phyloP scores from a whole-genome alignment of 2,329 filamentous ascomycete genomes.

The Thelonectria rubi region DNA sequence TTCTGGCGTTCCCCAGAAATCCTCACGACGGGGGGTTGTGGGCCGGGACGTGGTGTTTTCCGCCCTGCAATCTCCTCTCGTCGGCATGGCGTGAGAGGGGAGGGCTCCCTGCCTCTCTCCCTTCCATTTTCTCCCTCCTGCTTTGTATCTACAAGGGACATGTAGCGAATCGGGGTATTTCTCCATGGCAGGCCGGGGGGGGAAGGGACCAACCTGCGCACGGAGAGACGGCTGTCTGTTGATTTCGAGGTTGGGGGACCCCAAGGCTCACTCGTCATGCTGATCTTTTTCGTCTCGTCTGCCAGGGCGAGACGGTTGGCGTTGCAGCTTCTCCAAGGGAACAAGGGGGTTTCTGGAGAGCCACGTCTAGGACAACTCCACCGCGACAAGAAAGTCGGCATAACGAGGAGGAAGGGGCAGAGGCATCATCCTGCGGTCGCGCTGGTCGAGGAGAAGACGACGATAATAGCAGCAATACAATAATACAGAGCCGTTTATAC shows the following conservation, averaged over 20 bases:
- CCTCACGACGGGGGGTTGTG: constrained; percentile 5
- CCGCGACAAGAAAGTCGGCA: too few species aligned
- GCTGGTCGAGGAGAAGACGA: too few species aligned
- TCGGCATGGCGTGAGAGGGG: constrained; percentile 7
- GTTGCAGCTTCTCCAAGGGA: constrained; percentile 21
- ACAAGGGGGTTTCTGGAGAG: neutral
- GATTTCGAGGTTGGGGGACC: constrained; percentile 6
- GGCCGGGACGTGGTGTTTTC: constrained; percentile 8
- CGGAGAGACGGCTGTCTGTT: neutral
- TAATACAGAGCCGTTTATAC: constrained; percentile 1
- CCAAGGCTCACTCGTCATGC: constrained; percentile 13
- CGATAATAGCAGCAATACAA: neutral
- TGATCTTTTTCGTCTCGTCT: constrained; percentile 22
- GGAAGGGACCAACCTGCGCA: neutral
- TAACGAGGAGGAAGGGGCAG: too few species aligned
- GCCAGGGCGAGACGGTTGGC: constrained; percentile 19
- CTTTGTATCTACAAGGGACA: neutral
- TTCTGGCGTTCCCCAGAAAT: constrained; percentile 18
- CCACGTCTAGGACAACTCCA: constrained; percentile 3
- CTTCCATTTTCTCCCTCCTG: neutral
- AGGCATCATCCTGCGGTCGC: neutral
- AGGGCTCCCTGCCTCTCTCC: neutral
- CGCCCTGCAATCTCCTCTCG: constrained; percentile 23
- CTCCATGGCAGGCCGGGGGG: too few species aligned
- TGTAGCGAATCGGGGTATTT: too few species aligned